phyloP scores from a whole-genome alignment of 306 rosid species.

The Luffa aegyptiaca region DNA sequence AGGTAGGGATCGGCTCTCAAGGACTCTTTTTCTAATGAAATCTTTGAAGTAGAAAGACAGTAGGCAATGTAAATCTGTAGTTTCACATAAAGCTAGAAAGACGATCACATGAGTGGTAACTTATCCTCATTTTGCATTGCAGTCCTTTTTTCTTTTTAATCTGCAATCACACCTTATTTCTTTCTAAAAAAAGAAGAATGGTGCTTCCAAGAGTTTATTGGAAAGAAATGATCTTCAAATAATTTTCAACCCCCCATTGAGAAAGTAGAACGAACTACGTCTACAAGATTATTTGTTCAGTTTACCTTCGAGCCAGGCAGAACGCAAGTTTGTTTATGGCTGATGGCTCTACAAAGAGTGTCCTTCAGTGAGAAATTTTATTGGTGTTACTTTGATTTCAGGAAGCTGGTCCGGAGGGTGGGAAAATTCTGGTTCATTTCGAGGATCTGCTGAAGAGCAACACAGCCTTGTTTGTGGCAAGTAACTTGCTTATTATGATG shows the following conservation, averaged over 20 bases:
- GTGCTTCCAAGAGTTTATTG: neutral
- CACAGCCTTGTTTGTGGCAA: slow-evolving; percentile 89
- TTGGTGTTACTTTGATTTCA: slow-evolving; percentile 21
- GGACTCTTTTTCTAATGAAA: slow-evolving; percentile 5
- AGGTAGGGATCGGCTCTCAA: slow-evolving; percentile 41
- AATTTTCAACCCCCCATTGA: neutral
- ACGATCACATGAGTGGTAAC: neutral
- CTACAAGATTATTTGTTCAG: neutral
- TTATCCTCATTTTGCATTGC: neutral
- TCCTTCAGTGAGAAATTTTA: neutral
- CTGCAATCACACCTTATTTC: neutral
- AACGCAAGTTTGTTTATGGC: neutral
- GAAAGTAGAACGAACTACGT: neutral
- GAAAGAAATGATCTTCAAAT: neutral
- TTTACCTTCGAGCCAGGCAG: neutral
- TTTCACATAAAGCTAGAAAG: neutral
- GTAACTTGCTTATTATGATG: slow-evolving; percentile 2
- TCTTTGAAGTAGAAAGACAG: neutral
- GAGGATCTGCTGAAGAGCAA: slow-evolving; percentile 93
- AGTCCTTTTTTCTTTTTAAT: neutral
- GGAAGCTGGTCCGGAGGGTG: slow-evolving; percentile 95
- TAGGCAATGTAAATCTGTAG: neutral
- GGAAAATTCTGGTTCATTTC: slow-evolving; percentile 86
- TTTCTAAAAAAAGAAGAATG: neutral
- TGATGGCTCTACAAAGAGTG: neutral